Evolutionary conservation across 805 yeast genomes (phyloP).

Genomic region (Kazachstania africana): DNA sequence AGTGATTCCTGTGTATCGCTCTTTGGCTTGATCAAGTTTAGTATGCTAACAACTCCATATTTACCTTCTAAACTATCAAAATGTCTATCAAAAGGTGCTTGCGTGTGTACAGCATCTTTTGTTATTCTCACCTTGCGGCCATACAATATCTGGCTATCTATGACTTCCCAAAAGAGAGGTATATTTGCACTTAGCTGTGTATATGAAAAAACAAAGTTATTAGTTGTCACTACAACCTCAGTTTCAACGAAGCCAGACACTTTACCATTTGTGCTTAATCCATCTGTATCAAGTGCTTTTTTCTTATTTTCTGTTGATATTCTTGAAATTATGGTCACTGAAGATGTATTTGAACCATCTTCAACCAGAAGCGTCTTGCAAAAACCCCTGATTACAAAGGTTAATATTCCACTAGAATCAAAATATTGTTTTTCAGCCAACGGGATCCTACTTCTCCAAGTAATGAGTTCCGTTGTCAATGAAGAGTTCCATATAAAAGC

Average conservation of each 20-base stretch:
- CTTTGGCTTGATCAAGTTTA: conserved; percentile 61
- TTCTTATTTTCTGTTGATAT: conserved; percentile 87
- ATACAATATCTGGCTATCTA: conserved; percentile 48
- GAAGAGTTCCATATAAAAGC: conserved; percentile 87
- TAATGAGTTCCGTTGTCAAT: conserved; percentile 67
- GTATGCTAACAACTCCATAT: conserved; percentile 76
- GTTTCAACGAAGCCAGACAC: conserved; percentile 89
- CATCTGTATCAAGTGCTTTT: conserved; percentile 73
- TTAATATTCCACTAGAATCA: conserved; percentile 60
- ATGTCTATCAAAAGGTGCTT: conserved; percentile 76
- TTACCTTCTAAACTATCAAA: conserved; percentile 56
- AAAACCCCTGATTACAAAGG: conserved; percentile 84
- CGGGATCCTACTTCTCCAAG: conserved; percentile 59
- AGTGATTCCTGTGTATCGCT: conserved; percentile 57
- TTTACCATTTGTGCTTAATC: conserved; percentile 84
- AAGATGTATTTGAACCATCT: conserved; percentile 13
- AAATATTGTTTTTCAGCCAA: conserved; percentile 42
- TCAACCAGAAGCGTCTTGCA: conserved; percentile 47
- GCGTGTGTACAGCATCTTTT: conserved; percentile 71
- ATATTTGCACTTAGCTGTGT: conserved; percentile 84
- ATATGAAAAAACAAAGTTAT: conserved; percentile 49
- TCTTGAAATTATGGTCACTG: conserved; percentile 72
- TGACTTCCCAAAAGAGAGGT: conserved; percentile 93
- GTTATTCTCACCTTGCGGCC: conserved; percentile 74
- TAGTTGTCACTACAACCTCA: conserved; percentile 57